phyloP scores from a whole-genome alignment of 192 early-diverging fungal genomes.

The Coemansia sp. region DNA sequence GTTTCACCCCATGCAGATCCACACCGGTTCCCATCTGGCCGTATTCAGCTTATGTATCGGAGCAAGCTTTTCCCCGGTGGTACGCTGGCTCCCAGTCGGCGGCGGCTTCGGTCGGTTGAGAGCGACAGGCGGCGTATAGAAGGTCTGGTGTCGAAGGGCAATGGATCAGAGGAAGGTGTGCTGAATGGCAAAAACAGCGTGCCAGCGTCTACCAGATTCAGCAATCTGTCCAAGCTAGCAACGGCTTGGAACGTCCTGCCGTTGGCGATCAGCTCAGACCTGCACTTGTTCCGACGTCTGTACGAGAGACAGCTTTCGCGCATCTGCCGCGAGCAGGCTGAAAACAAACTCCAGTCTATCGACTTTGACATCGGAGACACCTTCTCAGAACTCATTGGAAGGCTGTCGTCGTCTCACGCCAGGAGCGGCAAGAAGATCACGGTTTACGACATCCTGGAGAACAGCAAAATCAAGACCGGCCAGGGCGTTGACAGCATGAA shows the following conservation, averaged over 20 bases:
- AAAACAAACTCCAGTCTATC: constrained; percentile 49
- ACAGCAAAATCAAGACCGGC: constrained; percentile 44
- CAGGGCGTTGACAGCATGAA: constrained; percentile 18
- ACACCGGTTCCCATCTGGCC: constrained; percentile 13
- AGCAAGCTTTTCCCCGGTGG: constrained; percentile 24
- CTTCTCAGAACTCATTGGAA: constrained; percentile 37
- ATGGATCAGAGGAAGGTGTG: neutral
- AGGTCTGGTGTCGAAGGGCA: neutral
- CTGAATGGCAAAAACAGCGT: neutral
- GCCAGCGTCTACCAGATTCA: neutral
- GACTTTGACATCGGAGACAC: constrained; percentile 50
- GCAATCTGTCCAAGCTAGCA: constrained; percentile 30
- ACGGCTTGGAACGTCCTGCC: constrained; percentile 50
- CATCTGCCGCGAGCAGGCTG: constrained; percentile 51
- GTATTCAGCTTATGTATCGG: constrained; percentile 36
- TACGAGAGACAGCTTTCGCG: constrained; percentile 49
- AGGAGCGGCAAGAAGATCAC: constrained; percentile 34
- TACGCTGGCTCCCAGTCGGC: constrained; percentile 30
- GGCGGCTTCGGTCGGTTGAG: constrained; percentile 37
- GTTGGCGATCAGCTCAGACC: constrained; percentile 31
- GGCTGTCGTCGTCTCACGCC: constrained; percentile 20
- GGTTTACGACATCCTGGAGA: constrained; percentile 43
- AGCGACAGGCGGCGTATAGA: neutral
- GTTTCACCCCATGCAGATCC: neutral
- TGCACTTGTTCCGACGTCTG: constrained; percentile 35